Conservation (phyloP, 805 yeast species). For the Saturnispora halmiae region DNA sequence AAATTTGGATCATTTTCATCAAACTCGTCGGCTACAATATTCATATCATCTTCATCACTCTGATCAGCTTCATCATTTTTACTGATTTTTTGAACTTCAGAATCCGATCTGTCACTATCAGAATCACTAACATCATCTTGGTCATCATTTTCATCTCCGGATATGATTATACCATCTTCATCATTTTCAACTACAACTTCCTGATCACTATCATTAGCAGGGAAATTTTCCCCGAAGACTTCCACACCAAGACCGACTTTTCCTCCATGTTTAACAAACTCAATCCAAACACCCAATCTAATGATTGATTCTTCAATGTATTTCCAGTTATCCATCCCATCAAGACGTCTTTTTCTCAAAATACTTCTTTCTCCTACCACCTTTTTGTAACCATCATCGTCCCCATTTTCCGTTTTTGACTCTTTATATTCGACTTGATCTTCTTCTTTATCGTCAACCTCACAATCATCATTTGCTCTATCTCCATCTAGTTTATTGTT, state of each 20-base stretch:
- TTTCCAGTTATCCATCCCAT: conserved; percentile 8
- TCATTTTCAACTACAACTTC: background rate
- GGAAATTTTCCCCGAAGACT: background rate
- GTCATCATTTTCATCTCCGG: background rate
- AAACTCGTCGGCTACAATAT: conserved; percentile 4
- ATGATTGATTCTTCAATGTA: conserved; percentile 3
- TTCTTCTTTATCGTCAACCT: conserved; percentile 29
- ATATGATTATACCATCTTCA: too few relatives aligned
- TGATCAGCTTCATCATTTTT: background rate
- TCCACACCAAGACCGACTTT: conserved; percentile 8
- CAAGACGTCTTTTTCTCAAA: conserved; percentile 1
- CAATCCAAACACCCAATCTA: conserved; percentile 5
- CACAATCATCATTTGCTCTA: background rate
- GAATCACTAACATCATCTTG: background rate
- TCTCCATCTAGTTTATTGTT: background rate
- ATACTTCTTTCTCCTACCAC: background rate
- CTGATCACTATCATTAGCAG: background rate
- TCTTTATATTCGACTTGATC: background rate
- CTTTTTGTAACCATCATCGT: background rate
- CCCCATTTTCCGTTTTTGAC: too few relatives aligned
- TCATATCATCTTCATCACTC: conserved; percentile 9
- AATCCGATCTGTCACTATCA: too few relatives aligned
- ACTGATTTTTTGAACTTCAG: too few relatives aligned
- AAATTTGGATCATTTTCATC: conserved; percentile 5
- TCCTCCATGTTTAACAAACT: conserved; percentile 6